Evolutionary conservation across 495 filamentous ascomycete species (phyloP).

Genomic region (Aspergillus funiculosus): DNA sequence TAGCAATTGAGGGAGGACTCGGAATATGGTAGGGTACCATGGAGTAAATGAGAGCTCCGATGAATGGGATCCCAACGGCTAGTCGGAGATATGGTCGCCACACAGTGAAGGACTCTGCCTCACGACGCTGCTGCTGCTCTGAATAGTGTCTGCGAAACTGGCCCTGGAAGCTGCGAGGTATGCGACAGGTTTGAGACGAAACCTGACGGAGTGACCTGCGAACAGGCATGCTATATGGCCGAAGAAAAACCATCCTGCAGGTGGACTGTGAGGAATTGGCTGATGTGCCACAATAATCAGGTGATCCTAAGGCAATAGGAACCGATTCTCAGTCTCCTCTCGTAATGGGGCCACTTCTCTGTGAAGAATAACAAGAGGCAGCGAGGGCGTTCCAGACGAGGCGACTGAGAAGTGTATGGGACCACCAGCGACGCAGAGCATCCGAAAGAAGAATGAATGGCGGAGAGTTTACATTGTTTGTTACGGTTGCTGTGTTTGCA

Average conservation of each 20-base stretch:
- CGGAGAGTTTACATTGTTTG: conserved; percentile 31
- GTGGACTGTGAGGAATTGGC: conserved; percentile 8
- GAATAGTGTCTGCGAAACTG: conserved; percentile 31
- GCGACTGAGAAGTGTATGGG: conserved; percentile 11
- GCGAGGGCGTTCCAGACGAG: not conserved
- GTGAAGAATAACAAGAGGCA: not conserved
- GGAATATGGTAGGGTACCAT: conserved; percentile 54
- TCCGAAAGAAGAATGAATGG: not conserved
- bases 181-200: conserved; percentile 22
- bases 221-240: conserved; percentile 33
- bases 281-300: conserved; percentile 14
- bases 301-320: conserved; percentile 8
- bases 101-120: conserved; percentile 37
- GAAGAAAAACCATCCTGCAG: conserved; percentile 31
- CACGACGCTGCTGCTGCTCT: conserved; percentile 20
- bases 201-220: conserved; percentile 33
- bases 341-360: conserved; percentile 3
- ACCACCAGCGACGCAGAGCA: conserved; percentile 14
- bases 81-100: conserved; percentile 52
- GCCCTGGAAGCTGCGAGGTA: conserved; percentile 17
- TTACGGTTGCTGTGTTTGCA: not conserved
- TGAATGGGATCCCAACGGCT: conserved; percentile 56
- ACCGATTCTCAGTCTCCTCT: conserved; percentile 1
- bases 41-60: conserved; percentile 57
- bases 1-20: not conserved